These are phyloP conservation scores for Chamaecyparis obtusa DNA, from an alignment of 75 land plant genomes.

Conservation along the genomic window DNA sequence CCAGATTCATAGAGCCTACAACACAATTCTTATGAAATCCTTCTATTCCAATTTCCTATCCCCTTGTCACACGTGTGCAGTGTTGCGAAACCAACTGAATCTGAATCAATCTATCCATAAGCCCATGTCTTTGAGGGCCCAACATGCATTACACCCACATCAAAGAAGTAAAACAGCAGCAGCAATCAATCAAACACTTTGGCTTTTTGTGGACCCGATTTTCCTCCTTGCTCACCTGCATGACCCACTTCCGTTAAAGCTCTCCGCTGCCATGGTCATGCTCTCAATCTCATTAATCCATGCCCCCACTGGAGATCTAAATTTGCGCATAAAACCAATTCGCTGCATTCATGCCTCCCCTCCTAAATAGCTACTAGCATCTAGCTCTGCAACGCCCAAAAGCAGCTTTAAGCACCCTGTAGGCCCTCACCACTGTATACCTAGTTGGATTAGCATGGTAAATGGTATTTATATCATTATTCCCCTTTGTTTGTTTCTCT, in stretches of 20 bases:
- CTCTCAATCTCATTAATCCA: neutral
- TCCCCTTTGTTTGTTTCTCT: neutral
- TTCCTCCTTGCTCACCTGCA: slow-evolving; percentile 10
- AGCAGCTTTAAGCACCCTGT: slow-evolving; percentile 7
- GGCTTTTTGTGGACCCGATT: neutral
- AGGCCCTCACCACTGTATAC: slow-evolving; percentile 4
- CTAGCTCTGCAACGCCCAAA: slow-evolving; percentile 15
- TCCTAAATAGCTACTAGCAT: slow-evolving; percentile 11
- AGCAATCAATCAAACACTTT: slow-evolving; percentile 2
- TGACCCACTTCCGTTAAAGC: slow-evolving; percentile 16
- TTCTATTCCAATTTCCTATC: slow-evolving; percentile 12
- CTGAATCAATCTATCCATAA: slow-evolving; percentile 9
- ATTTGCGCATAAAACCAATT: slow-evolving; percentile 12
- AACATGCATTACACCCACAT: neutral
- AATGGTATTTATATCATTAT: neutral
- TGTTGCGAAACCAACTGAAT: slow-evolving; percentile 11
- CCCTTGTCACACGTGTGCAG: slow-evolving; percentile 3
- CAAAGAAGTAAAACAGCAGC: neutral
- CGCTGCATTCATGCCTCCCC: neutral
- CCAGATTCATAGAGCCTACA: slow-evolving; percentile 8
- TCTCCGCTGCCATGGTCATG: slow-evolving; percentile 1
- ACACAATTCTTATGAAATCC: slow-evolving; percentile 12
- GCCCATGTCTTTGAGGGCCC: slow-evolving; percentile 6
- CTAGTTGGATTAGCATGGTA: slow-evolving; percentile 6
- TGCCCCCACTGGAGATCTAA: slow-evolving; percentile 9